These are phyloP conservation scores for Potentilla sterilis DNA, from an alignment of 306 rosid species.

Conservation along the genomic window DNA sequence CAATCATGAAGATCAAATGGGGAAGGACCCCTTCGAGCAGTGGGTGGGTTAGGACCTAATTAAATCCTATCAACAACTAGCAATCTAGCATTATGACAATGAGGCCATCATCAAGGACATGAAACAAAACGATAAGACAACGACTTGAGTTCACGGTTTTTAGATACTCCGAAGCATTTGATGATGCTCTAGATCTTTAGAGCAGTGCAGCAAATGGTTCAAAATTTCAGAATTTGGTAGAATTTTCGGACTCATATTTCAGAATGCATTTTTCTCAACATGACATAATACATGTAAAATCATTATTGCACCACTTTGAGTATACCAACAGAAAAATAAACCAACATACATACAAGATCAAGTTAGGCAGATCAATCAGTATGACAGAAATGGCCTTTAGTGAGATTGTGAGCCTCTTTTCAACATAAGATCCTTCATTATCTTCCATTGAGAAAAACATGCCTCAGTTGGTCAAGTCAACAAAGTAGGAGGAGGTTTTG, in stretches of 20 bases:
- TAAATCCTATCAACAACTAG: slow-evolving; percentile 1
- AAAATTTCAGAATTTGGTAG: not conserved
- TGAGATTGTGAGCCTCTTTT: slow-evolving; percentile 12
- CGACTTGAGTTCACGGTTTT: not conserved
- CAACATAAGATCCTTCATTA: slow-evolving; percentile 28
- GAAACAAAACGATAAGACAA: slow-evolving; percentile 4
- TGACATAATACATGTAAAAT: not conserved
- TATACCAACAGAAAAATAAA: slow-evolving; percentile 16
- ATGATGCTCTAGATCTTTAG: not conserved
- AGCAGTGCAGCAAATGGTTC: not conserved
- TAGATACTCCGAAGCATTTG: too few species aligned
- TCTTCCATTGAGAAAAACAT: slow-evolving; percentile 22
- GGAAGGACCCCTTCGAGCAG: slow-evolving; percentile 38
- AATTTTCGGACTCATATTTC: not conserved
- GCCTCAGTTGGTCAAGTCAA: slow-evolving; percentile 47
- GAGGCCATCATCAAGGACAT: slow-evolving; percentile 14
- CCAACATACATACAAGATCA: slow-evolving; percentile 5
- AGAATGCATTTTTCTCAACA: not conserved
- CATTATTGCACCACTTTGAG: slow-evolving; percentile 22
- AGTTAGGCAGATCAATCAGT: slow-evolving; percentile 6
- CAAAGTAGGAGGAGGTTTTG: slow-evolving; percentile 25
- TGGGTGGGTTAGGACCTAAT: slow-evolving; percentile 25
- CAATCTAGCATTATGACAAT: not conserved
- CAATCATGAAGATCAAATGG: slow-evolving; percentile 24
- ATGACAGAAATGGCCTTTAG: not conserved